Percentiles rank a stretch among this genome's conserved stretches.
These are phyloP conservation scores for Mrakiaceae sp. DNA, from an alignment of 1,284 basidiomycete genomes.

Conservation along the genomic window DNA sequence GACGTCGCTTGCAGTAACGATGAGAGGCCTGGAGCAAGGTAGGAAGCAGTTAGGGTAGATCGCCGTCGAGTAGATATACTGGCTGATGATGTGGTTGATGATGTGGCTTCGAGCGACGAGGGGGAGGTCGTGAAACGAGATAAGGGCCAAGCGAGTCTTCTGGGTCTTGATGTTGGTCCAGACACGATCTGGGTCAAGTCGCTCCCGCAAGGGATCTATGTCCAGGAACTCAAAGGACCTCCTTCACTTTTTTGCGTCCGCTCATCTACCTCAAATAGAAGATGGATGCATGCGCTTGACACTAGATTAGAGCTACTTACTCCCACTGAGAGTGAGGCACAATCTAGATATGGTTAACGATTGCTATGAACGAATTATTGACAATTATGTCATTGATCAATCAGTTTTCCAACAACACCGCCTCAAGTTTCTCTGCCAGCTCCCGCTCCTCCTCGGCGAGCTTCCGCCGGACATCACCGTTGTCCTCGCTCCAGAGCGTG, in stretches of 20 bases:
- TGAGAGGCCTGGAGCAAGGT: too few relatives aligned
- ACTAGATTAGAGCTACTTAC: not conserved
- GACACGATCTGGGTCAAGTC: not conserved
- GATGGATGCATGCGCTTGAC: too few relatives aligned
- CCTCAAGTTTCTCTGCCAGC: not conserved
- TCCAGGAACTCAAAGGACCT: too few relatives aligned
- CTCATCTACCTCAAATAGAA: too few relatives aligned
- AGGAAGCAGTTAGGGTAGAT: too few relatives aligned
- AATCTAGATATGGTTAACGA: not conserved
- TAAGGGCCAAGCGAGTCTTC: not conserved
- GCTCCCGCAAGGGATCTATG: too few relatives aligned
- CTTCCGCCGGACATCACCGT: not conserved
- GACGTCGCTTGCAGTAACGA: too few relatives aligned
- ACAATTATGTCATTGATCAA: not conserved
- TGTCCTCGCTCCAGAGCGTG: slow-evolving; percentile 22
- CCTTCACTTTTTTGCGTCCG: too few relatives aligned
- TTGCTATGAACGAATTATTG: not conserved
- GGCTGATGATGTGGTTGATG: too few relatives aligned
- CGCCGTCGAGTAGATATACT: too few relatives aligned
- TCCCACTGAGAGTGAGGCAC: not conserved
- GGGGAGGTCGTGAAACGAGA: not conserved
- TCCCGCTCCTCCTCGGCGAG: not conserved
- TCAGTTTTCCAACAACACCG: not conserved
- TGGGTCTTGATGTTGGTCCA: not conserved
- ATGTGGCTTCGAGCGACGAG: not conserved